Base-by-base conservation (phyloP, 345 rosid species). In the Syzygium oleosum region DNA sequence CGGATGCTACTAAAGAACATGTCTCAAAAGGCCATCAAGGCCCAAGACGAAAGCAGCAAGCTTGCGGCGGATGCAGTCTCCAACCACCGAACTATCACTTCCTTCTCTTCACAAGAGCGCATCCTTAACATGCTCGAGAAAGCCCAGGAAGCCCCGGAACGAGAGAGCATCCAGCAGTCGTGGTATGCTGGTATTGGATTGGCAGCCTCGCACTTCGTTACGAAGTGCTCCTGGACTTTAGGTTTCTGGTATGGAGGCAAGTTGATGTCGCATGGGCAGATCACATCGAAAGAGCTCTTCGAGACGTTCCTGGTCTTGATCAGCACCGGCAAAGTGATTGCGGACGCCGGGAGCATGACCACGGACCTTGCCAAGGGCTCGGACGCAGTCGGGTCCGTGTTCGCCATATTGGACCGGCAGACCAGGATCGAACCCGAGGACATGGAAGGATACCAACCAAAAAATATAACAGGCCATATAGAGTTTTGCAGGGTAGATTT, bases 311-410 rank as follows among this genome's bases (percentile, higher is more conserved):
- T 96, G 91, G 92, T 95, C 85, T 88, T 96, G 84, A 90, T 95
- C 25, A 92, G 94, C 90, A 95, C 96, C 0, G 96, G 97, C 10
- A 90, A 90, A 0, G 94, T 93, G 86, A 94, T 95, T 4, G 97
- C 98, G 2, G 96, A 95, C 53, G 96, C 96, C 0, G 96, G 95
- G 59, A 93, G 94, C 79, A 95, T 94, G 96, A 95, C 96, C 8
- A 90, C 95, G 0, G 98, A 96, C 87, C 38, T 95, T 16, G 92
- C 96, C 14, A 93, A 91, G 85, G 96, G 97, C 6, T 85, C 94
- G 0, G 92, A 94, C 14, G 88, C 95, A 10, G 90, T 95, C 3
- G 89, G 90, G 7, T 94, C 97, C 0, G 93, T 95, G 13, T 93
- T 96, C 38, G 89, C 94, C 27, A 85, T 95, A 11, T 54, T 96